Evolutionary conservation across 2,329 filamentous ascomycete genomes (phyloP).

Genomic region (Sphaerulina populicola): DNA sequence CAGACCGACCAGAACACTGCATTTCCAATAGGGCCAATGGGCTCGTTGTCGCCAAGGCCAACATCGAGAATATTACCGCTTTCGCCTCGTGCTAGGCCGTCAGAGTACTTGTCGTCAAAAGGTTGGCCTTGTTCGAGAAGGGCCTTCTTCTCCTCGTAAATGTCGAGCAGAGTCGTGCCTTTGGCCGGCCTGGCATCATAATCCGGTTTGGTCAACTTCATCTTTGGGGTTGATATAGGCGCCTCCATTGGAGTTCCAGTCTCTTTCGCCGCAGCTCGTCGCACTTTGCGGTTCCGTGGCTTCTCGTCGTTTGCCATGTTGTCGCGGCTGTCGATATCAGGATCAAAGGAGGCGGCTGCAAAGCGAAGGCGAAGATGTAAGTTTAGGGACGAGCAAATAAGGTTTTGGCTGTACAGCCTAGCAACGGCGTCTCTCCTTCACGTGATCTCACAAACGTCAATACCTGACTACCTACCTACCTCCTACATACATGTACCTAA

Average conservation of each 20-base stretch:
- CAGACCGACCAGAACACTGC: conserved; percentile 47
- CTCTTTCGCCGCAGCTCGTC: conserved; percentile 34
- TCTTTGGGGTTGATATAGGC: conserved; percentile 41
- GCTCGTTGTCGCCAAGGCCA: conserved; percentile 34
- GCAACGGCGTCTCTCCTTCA: neutral
- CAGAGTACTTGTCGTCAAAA: conserved; percentile 40
- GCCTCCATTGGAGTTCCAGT: conserved; percentile 32
- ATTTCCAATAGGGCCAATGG: conserved; percentile 42
- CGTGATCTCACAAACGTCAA: neutral
- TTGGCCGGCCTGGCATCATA: conserved; percentile 47
- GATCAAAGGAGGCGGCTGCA: too few species aligned
- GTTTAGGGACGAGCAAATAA: neutral
- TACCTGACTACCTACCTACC: too few species aligned
- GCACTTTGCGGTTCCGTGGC: conserved; percentile 40
- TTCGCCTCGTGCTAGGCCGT: conserved; percentile 28
- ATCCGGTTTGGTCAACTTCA: conserved; percentile 62
- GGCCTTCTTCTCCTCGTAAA: conserved; percentile 55
- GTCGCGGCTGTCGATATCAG: neutral
- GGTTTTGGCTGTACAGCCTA: neutral
- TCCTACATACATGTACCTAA: too few species aligned
- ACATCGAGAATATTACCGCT: conserved; percentile 32
- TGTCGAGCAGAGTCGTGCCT: conserved; percentile 62
- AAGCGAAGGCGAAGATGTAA: neutral
- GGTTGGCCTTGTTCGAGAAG: conserved; percentile 42
- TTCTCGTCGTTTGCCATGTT: conserved; percentile 16